phyloP scores from a whole-genome alignment of 441 rosid genomes.

The Jatropha podagrica region DNA sequence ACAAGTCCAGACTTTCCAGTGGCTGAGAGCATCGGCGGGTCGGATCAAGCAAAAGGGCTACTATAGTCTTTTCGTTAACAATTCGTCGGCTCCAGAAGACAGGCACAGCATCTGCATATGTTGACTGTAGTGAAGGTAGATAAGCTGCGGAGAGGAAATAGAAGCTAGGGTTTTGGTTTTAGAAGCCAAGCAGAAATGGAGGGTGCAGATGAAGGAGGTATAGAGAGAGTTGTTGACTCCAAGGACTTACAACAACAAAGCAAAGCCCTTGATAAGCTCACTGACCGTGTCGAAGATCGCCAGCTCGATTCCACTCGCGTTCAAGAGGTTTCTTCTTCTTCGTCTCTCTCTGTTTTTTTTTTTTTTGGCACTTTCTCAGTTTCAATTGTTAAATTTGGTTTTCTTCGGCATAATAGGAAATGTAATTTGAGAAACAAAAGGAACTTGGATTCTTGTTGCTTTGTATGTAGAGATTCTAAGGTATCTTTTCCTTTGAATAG shows the following conservation, averaged over 20 bases:
- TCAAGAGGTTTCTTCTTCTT: conserved; percentile 53
- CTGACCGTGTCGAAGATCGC: conserved; percentile 93
- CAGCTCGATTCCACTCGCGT: conserved; percentile 94
- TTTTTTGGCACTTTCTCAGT: too few relatives aligned
- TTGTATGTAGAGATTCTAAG: neutral
- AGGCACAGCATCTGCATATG: neutral
- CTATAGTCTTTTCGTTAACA: neutral
- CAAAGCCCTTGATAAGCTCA: conserved; percentile 93
- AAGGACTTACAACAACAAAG: conserved; percentile 93
- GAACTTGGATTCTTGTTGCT: neutral
- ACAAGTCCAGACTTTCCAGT: neutral
- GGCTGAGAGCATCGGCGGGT: neutral
- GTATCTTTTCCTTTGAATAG: conserved; percentile 34
- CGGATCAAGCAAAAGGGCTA: neutral
- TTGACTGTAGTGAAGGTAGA: neutral
- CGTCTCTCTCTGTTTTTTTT: neutral
- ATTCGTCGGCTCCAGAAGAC: neutral
- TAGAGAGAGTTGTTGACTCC: conserved; percentile 59
- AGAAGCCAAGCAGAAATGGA: conserved; percentile 39
- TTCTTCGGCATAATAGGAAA: too few relatives aligned
- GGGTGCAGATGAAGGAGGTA: conserved; percentile 60
- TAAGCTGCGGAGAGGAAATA: neutral
- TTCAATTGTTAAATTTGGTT: neutral
- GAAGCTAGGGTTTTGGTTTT: conserved; percentile 17
- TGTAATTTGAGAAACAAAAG: neutral